Percentiles rank a stretch among this genome's conserved stretches.
Conservation (phyloP, 441 rosid species). For the Theobroma grandiflorum region DNA sequence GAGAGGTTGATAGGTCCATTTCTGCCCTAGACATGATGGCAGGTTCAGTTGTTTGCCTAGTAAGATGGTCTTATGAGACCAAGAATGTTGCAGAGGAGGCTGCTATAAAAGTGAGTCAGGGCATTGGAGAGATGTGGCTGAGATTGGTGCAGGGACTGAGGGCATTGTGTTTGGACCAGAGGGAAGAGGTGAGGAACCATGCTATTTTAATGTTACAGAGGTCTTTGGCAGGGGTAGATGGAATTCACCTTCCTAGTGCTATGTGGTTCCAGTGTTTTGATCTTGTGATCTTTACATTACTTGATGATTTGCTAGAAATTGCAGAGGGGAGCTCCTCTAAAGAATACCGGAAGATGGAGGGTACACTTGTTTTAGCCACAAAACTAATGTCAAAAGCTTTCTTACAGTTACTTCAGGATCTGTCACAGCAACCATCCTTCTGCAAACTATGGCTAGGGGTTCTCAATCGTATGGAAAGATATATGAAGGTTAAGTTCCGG, state of each 20-base stretch:
- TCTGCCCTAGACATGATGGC: constrained; percentile 70
- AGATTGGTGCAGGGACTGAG: constrained; percentile 68
- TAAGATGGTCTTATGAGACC: constrained; percentile 66
- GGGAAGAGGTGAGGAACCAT: constrained; percentile 73
- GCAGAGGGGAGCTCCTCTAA: constrained; percentile 58
- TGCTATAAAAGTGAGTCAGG: constrained; percentile 53
- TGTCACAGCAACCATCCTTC: constrained; percentile 66
- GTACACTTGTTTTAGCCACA: constrained; percentile 64
- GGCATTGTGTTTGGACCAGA: constrained; percentile 70
- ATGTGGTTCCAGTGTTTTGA: constrained; percentile 77
- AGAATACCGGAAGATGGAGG: constrained; percentile 67
- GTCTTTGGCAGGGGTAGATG: constrained; percentile 58
- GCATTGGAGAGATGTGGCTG: constrained; percentile 83
- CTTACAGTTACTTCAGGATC: constrained; percentile 60
- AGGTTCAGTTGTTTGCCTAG: constrained; percentile 65
- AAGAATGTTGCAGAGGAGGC: constrained; percentile 54
- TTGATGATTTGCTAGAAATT: constrained; percentile 61
- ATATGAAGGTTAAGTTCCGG: constrained; percentile 58
- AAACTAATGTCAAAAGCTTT: constrained; percentile 68
- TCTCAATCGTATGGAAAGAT: constrained; percentile 63
- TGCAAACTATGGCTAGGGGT: constrained; percentile 79
- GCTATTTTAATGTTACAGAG: constrained; percentile 61
- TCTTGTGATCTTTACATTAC: constrained; percentile 57
- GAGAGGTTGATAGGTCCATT: constrained; percentile 61
- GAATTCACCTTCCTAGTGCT: constrained; percentile 50